phyloP scores from a whole-genome alignment of 108 stramenopile species.

The Fragilaria radians region DNA sequence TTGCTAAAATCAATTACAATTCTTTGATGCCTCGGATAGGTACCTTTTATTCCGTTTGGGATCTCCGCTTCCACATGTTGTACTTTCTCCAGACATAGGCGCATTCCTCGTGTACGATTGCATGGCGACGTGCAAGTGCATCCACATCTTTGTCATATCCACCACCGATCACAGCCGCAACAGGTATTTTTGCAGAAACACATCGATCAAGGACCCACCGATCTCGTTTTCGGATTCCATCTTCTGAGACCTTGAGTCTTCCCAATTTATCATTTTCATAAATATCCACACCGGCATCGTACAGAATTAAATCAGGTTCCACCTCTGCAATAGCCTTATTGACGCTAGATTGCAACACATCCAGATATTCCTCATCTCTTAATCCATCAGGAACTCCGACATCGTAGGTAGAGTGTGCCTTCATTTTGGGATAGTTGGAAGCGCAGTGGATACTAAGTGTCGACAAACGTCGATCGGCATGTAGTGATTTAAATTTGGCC shows the following conservation, averaged over 20 bases:
- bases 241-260: slow-evolving; percentile 42
- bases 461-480: slow-evolving; percentile 27
- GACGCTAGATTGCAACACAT: slow-evolving; percentile 31
- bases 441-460: slow-evolving; percentile 67
- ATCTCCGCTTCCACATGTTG: slow-evolving; percentile 33
- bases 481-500: slow-evolving; percentile 24
- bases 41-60: not conserved
- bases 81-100: slow-evolving; percentile 61
- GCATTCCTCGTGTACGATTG: slow-evolving; percentile 65
- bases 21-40: too few relatives aligned
- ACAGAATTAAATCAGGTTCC: slow-evolving; percentile 68
- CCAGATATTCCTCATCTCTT: slow-evolving; percentile 50
- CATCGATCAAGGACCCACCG: slow-evolving; percentile 45
- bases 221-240: slow-evolving; percentile 61
- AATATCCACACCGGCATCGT: slow-evolving; percentile 80
- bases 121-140: slow-evolving; percentile 56
- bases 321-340: slow-evolving; percentile 34
- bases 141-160: slow-evolving; percentile 65
- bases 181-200: slow-evolving; percentile 41
- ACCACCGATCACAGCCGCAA: slow-evolving; percentile 70
- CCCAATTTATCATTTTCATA: slow-evolving; percentile 61
- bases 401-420: slow-evolving; percentile 57
- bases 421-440: slow-evolving; percentile 67
- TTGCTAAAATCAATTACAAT: too few relatives aligned
- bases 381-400: slow-evolving; percentile 45